These are phyloP conservation scores for Herpotrichia juniperi DNA, from an alignment of 2,329 filamentous ascomycete genomes.

Conservation along the genomic window DNA sequence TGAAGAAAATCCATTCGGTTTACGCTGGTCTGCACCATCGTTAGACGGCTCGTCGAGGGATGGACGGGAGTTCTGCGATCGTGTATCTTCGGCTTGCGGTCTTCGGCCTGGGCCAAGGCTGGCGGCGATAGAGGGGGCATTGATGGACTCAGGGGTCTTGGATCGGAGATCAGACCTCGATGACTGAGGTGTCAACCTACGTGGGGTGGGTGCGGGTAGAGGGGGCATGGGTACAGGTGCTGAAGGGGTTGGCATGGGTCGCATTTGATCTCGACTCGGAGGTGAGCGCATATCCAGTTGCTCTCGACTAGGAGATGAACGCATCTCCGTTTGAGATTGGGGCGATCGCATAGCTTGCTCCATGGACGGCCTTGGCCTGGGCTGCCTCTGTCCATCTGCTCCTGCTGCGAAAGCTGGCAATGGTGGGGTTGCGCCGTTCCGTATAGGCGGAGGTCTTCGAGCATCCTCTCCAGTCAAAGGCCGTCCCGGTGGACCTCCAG, in stretches of 20 bases:
- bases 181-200: constrained; percentile 48
- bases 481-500: constrained; percentile 8
- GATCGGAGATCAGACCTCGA: constrained; percentile 45
- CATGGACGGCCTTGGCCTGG: constrained; percentile 39
- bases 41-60: constrained; percentile 28
- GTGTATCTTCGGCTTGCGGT: constrained; percentile 34
- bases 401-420: constrained; percentile 21
- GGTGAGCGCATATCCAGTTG: constrained; percentile 39
- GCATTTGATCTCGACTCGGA: constrained; percentile 37
- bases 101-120: constrained; percentile 35
- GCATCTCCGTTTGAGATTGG: too few species aligned
- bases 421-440: constrained; percentile 24
- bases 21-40: constrained; percentile 35
- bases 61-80: constrained; percentile 29
- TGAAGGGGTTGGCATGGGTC: constrained; percentile 19
- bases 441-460: constrained; percentile 31
- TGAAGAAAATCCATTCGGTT: constrained; percentile 34
- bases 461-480: constrained; percentile 33
- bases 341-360: constrained; percentile 41
- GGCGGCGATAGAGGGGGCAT: constrained; percentile 20
- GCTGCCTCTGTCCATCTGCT: constrained; percentile 20
- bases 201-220: constrained; percentile 33
- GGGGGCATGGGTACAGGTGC: constrained; percentile 12
- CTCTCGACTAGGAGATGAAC: too few species aligned
- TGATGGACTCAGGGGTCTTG: constrained; percentile 38